Base-by-base conservation (phyloP, 139 green algal species). In the Coelastrella sp. region DNA sequence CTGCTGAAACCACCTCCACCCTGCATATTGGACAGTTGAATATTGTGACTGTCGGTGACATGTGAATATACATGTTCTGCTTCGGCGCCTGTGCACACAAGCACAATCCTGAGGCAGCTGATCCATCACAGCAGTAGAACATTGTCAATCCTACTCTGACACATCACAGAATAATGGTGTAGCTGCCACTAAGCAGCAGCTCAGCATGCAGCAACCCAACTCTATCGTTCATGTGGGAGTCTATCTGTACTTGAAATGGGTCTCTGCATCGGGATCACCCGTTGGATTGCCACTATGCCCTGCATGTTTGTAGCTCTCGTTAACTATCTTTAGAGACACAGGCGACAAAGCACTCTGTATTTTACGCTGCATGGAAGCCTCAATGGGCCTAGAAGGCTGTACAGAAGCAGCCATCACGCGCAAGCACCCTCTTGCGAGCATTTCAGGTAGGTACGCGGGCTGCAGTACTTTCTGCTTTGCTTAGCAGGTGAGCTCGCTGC, bases 231-330 rank as follows among this genome's bases (percentile, higher is more conserved):
- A n/a, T n/a, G n/a, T n/a, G n/a, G n/a, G n/a, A n/a, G n/a, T n/a
- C n/a, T n/a, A n/a, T n/a, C n/a, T n/a, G n/a, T 15, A 91, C 88
- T 63, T 86, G 86, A 92, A 92, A 67, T 90, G 86, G 7, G 86
- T 90, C 48, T 92, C 89, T 3, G 85, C 89, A 32, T 83, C 60
- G 40, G 83, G 25, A 35, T 19, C 73, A n/a, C 83, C 83, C 19
- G 41, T 59, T n/a, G 83, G 83, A 50, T 88, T 88, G 45, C 83
- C 83, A 21, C 79, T 86, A 73, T 92, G 89, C 1, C 84, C 80
- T 4, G 89, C 83, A 37, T 92, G 89, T 34, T 92, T 90, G 79
- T 92, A 83, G 1, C 79, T 88, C 34, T 92, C 86, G 72, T 92
- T 88, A 0, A 92, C 32, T 17, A 92, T 83, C 3, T 63, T 81